phyloP scores from a whole-genome alignment of 2,329 filamentous ascomycete genomes.

The Monilinia fructigena region DNA sequence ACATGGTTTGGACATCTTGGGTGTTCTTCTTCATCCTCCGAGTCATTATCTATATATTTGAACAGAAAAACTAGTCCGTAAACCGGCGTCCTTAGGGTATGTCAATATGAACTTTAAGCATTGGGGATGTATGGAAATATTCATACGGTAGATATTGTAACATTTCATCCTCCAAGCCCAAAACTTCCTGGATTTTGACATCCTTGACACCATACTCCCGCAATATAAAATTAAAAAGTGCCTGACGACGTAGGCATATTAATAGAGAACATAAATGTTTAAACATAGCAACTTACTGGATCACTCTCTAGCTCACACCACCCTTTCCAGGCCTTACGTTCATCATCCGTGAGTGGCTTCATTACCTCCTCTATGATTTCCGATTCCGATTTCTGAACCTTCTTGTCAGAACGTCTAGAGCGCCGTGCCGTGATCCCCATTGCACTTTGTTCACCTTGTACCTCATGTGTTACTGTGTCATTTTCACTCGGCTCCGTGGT shows the following conservation, averaged over 20 bases:
- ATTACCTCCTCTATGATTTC: conserved; percentile 38
- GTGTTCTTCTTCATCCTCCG: conserved; percentile 50
- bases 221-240: conserved; percentile 83
- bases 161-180: conserved; percentile 66
- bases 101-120: conserved; percentile 35
- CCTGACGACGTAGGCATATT: conserved; percentile 48
- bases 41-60: conserved; percentile 57
- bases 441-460: conserved; percentile 1
- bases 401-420: neutral
- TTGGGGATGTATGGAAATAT: conserved; percentile 31
- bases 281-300: conserved; percentile 56
- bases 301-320: conserved; percentile 90
- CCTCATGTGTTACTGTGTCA: neutral
- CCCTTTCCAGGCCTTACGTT: conserved; percentile 63
- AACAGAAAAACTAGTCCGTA: conserved; percentile 90
- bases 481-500: neutral
- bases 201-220: conserved; percentile 72
- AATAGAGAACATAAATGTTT: neutral
- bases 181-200: conserved; percentile 74
- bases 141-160: conserved; percentile 61
- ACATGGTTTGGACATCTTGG: conserved; percentile 61
- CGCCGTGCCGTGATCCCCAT: neutral
- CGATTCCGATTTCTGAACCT: conserved; percentile 1
- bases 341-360: conserved; percentile 49
- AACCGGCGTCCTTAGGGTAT: conserved; percentile 61